Evolutionary conservation across 306 rosid species (phyloP), one percentile per base, ranked within the genome.

Genomic region (Casuarina cunninghamiana): DNA sequence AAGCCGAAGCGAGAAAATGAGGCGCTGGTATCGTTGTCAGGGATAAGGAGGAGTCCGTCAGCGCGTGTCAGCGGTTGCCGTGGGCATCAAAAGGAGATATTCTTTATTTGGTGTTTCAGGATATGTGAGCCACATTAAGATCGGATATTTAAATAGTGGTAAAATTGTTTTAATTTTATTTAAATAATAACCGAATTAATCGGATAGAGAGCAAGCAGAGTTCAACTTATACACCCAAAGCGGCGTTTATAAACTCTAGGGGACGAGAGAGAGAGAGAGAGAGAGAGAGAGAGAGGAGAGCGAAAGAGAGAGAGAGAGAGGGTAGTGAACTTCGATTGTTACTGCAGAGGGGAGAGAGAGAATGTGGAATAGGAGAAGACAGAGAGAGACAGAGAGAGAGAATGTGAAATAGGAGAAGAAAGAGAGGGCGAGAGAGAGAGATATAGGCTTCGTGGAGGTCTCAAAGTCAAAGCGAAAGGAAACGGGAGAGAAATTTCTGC

Each of bases 381-480:
- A 37, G 11, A 65, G 13, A 50, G 43, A 26, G 32, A 43, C 9
- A 45, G n/a, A 21, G 54, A 16, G 10, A 21, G 71, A 41, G 49
- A 21, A 16, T 53, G 19, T 3, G 19, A 74, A 5, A 42, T 51
- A n/a, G 42, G 43, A 35, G 16, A 12, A 41, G 49, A 60, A 38
- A 37, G 11, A 65, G 13, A 50, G 43, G 49, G 32, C 0, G 51
- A 67, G 39, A 35, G 49, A 5, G 41, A 67, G 39, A 35, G 49
- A 5, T 35, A 48, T 72, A 78, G 41, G 32, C 65, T 82, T 43
- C 58, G 8, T 16, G 26, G 58, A 53, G 76, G 73, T 49, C 11
- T 67, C 50, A n/a, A 17, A 67, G 71, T 42, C 17, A 73, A 77
- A 80, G 75, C 45, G 54, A 70, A 35, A 48, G 1, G 58, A 12